phyloP scores from a whole-genome alignment of 2,329 filamentous ascomycete genomes.

The Botrytis squamosa region DNA sequence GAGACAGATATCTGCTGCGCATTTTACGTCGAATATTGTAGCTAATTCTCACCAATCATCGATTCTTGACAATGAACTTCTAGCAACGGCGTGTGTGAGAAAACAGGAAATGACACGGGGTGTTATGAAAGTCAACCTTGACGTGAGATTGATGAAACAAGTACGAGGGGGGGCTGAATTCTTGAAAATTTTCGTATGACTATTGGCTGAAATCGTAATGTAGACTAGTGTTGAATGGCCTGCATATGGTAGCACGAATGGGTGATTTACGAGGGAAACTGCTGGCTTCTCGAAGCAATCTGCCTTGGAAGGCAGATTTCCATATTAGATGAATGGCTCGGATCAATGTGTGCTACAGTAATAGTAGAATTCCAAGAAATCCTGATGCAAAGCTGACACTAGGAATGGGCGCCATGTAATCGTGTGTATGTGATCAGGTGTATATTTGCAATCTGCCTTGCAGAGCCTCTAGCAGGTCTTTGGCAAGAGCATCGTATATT shows the following conservation, averaged over 20 bases:
- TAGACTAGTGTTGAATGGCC: not conserved
- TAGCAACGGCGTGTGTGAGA: not conserved
- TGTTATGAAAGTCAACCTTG: not conserved
- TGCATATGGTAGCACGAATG: not conserved
- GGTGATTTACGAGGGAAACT: not conserved
- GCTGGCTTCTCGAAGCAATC: not conserved
- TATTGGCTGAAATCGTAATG: not conserved
- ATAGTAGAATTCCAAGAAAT: not conserved
- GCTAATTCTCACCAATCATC: not conserved
- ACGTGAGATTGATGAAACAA: not conserved
- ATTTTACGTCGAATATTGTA: not conserved
- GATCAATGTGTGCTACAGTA: not conserved
- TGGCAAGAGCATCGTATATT: not conserved
- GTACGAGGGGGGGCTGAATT: not conserved
- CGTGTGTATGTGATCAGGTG: not conserved
- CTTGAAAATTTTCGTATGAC: not conserved
- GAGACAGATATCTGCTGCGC: not conserved
- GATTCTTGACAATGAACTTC: not conserved
- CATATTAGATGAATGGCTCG: not conserved
- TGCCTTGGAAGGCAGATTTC: not conserved
- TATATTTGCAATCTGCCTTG: not conserved
- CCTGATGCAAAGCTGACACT: not conserved
- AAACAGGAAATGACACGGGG: too few relatives aligned
- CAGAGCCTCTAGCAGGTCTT: not conserved
- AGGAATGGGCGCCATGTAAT: not conserved